phyloP scores from a whole-genome alignment of 768 basidiomycete genomes.

The Trametes punicea region DNA sequence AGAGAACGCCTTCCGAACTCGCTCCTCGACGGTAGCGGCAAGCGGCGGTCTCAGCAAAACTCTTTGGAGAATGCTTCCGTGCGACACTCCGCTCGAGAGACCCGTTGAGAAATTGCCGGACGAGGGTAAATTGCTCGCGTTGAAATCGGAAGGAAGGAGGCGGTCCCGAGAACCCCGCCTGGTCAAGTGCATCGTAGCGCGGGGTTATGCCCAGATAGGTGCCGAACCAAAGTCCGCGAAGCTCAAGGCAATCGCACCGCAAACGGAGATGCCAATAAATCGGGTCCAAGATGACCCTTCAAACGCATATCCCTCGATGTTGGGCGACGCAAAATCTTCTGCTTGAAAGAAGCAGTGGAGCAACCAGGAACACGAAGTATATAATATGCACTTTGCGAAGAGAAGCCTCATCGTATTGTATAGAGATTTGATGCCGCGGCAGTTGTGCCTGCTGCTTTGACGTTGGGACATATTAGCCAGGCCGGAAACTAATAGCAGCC shows the following conservation, averaged over 20 bases:
- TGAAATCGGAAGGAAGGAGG: slow-evolving; percentile 1
- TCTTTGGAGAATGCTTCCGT: slow-evolving; percentile 8
- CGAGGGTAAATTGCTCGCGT: slow-evolving; percentile 13
- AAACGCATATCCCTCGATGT: not conserved
- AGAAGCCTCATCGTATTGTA: not conserved
- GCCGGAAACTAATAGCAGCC: not conserved
- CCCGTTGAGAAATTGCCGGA: slow-evolving; percentile 3
- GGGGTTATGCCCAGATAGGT: not conserved
- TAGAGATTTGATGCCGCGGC: slow-evolving; percentile 11
- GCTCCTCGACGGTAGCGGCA: not conserved
- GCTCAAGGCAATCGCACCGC: not conserved
- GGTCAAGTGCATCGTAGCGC: not conserved
- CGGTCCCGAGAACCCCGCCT: slow-evolving; percentile 13
- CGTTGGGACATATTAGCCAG: slow-evolving; percentile 1
- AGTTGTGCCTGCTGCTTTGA: slow-evolving; percentile 6
- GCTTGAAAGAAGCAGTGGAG: slow-evolving; percentile 1
- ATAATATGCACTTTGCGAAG: slow-evolving; percentile 1
- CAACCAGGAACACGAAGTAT: slow-evolving; percentile 2
- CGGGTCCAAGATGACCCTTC: not conserved
- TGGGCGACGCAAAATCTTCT: not conserved
- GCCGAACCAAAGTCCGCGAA: not conserved
- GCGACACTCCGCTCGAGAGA: slow-evolving; percentile 5
- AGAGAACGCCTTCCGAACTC: not conserved
- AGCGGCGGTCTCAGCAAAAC: slow-evolving; percentile 10
- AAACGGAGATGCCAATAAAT: not conserved